Base-by-base conservation (phyloP, 2,329 filamentous ascomycete genomes). In the Pseudogymnoascus sp. region DNA sequence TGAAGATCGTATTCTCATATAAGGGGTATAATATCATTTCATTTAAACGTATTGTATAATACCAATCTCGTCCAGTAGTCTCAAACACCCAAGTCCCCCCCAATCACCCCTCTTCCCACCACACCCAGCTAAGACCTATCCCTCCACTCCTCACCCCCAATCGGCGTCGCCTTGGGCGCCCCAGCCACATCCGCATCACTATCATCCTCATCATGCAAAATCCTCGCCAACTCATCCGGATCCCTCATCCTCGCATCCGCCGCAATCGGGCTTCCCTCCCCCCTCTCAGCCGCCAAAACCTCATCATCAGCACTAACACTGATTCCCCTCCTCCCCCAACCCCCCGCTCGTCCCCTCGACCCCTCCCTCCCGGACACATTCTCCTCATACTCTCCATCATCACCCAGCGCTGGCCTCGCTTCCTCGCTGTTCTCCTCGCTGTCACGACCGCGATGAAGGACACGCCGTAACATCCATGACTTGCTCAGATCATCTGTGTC, bases 401-500 rank as follows among this genome's bases (percentile, higher is more conserved):
- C 64, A 8, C 62, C 67, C 60, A 75, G 60, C 61, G 71, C 68
- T 14, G 62, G 61, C 63, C 69, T 63, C 21, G 64, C 65, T 23
- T 68, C 69, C 16, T 71, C 68, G n/a, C 69, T 51, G 37, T 21
- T 28, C 28, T 66, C 66, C 23, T 62, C 54, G 21, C 57, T 66
- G 25, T 71, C 69, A 10, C 65, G 64, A 1, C 68, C 69, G 78
- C 82, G 83, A 63, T 89, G 90, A 66, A 96, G 87, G 68, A 96
- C 86, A 61, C 87, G 85, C 68, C 85, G 85, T 8, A 97, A 84
- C 28, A 98, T 80, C 87, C 92, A 97, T 67, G 92, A 90, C 64
- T 90, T 87, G 68, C 87, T 84, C 73, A 96, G 81, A 74, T 98
- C 93, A 68, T 97, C 93, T 3, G 89, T 88, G 73, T 98, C 93